Percentiles rank a stretch among this genome's conserved stretches.
Conservation (phyloP, 2,329 filamentous ascomycete genomes). For the Hypoxylon sp. region DNA sequence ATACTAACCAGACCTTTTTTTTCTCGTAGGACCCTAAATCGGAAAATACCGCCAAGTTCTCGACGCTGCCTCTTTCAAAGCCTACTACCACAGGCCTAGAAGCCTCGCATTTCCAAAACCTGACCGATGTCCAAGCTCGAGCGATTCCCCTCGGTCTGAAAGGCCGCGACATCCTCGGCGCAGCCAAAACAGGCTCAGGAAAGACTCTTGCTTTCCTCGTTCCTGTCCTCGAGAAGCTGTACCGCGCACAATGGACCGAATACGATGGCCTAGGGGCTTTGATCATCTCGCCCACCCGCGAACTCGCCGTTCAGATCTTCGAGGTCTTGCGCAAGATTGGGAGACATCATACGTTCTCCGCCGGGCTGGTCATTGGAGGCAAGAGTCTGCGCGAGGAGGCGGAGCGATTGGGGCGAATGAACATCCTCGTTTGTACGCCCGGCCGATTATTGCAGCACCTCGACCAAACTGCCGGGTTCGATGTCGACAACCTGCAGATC, state of each 20-base stretch:
- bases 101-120: slow-evolving; percentile 84
- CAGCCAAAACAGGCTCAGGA: slow-evolving; percentile 93
- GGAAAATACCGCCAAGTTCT: slow-evolving; percentile 72
- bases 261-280: slow-evolving; percentile 90
- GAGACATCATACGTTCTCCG: slow-evolving; percentile 87
- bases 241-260: slow-evolving; percentile 88
- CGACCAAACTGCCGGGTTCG: slow-evolving; percentile 90
- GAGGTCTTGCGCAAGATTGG: slow-evolving; percentile 92
- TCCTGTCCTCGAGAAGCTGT: slow-evolving; percentile 91
- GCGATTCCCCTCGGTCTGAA: slow-evolving; percentile 90
- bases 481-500: slow-evolving; percentile 90
- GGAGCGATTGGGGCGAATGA: slow-evolving; percentile 88
- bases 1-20: slow-evolving; percentile 9
- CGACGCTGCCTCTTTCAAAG: slow-evolving; percentile 84
- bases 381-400: slow-evolving; percentile 89
- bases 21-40: slow-evolving; percentile 67
- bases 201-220: slow-evolving; percentile 95
- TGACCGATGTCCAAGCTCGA: slow-evolving; percentile 91
- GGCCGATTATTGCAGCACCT: slow-evolving; percentile 95
- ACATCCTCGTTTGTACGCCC: slow-evolving; percentile 94
- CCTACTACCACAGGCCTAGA: slow-evolving; percentile 82
- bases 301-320: slow-evolving; percentile 96
- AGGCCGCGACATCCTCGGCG: slow-evolving; percentile 87
- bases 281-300: slow-evolving; percentile 91
- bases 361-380: slow-evolving; percentile 91